Evolutionary conservation across 768 basidiomycete species (phyloP), one percentile per base, ranked within the genome.

Genomic region (Leccinum pellstonianum): DNA sequence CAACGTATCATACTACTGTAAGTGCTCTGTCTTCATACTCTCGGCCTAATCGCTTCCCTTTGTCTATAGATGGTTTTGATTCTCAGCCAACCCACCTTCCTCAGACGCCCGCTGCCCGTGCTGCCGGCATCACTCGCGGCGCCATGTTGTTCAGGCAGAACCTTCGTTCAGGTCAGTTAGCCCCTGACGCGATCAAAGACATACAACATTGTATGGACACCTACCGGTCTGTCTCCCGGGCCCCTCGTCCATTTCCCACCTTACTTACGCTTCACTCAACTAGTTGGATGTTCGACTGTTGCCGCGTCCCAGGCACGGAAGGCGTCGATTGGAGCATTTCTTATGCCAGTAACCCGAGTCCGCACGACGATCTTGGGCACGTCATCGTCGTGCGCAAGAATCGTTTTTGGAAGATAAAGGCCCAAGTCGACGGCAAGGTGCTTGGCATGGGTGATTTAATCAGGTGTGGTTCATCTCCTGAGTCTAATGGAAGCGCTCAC

Each of bases 1-100:
- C 43, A 93, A 95, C 65, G 93, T 95, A 11, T 95, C 91, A n/a
- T 96, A 97, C 75, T 97, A 92, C 66, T 97, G 95, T 89, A 72
- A 56, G 82, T 63, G 31, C 29, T 7, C n/a, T 37, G 9, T 11
- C n/a, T 11, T n/a, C 41, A 19, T 19, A 5, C 11, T 46, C 19
- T 46, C 11, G n/a, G 19, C 11, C 43, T 19, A 46, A 19, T 46
- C 43, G 43, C 43, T 46, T 46, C 19, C 19, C 43, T 46, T 46
- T 10, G 5, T 46, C 43, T 7, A 19, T 55, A 94, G 91, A 93
- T 77, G 92, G 92, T 15, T 94, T 94, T 63, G 79, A 86, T 63
- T 76, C 77, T 21, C 84, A 86, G 9, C 91, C 90, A 10, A 51
- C 75, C 7, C 85, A 88, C 65, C 77, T 87, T 25, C 78, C 79